A percentile compares a stretch with the other conserved stretches of the same genome.
These are phyloP conservation scores for Lactarius akahatsu DNA, from an alignment of 768 basidiomycete species.

Conservation along the genomic window DNA sequence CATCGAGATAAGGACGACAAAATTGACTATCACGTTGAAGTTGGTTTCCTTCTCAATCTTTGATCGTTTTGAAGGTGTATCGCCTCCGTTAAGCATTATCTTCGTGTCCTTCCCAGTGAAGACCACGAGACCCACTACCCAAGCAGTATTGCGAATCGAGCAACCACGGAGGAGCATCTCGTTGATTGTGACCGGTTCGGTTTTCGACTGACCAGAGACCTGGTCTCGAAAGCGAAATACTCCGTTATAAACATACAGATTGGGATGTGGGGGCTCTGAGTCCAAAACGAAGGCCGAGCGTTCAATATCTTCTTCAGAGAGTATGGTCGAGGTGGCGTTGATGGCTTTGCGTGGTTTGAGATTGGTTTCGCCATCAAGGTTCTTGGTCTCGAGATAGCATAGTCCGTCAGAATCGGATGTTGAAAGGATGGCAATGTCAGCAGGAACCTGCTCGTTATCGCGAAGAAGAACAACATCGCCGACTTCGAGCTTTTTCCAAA, in stretches of 20 bases:
- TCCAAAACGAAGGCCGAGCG: conserved; percentile 85
- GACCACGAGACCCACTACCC: conserved; percentile 92
- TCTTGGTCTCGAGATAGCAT: conserved; percentile 98
- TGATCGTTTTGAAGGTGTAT: conserved; percentile 92
- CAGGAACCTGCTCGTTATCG: conserved; percentile 95
- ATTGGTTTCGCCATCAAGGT: conserved; percentile 97
- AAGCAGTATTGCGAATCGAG: conserved; percentile 82
- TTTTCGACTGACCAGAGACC: conserved; percentile 49
- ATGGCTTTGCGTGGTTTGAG: conserved; percentile 82
- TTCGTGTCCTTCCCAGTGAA: conserved; percentile 93
- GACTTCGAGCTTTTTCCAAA: conserved; percentile 99
- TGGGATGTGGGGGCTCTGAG: conserved; percentile 91
- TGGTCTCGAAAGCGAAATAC: conserved; percentile 73
- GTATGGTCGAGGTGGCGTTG: conserved; percentile 70
- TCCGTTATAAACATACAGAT: conserved; percentile 87
- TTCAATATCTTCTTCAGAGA: conserved; percentile 87
- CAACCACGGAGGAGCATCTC: conserved; percentile 92
- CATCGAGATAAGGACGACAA: conserved; percentile 71
- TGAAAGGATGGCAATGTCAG: conserved; percentile 89
- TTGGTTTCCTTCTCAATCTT: conserved; percentile 99
- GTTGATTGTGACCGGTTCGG: conserved; percentile 82
- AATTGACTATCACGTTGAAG: conserved; percentile 96
- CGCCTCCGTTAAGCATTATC: conserved; percentile 90
- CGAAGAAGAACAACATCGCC: conserved; percentile 91
- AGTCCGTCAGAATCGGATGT: conserved; percentile 89